Base-by-base conservation (phyloP, 169 alveolate genomes). In the Amoebophrya sp. region DNA sequence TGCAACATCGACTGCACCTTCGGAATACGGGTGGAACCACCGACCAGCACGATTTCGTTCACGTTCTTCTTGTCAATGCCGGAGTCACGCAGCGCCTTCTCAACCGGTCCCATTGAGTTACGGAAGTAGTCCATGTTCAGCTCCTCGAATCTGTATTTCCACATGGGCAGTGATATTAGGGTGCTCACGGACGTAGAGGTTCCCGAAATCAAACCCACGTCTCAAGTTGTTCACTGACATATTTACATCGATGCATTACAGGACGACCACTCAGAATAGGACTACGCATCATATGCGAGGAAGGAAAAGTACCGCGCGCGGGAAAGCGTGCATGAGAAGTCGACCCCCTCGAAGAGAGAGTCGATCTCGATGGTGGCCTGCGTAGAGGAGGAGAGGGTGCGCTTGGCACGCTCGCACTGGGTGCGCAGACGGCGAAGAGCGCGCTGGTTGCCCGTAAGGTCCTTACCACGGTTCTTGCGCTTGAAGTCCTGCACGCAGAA, bases 21-120 rank as follows among this genome's bases (percentile, higher is more conserved):
- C 90, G 99, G 99, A 92, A 98, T 98, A 94, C 99, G 96, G 89
- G 99, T 97, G 50, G 99, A 97, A 88, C 99, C 99, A n/a, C 99
- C 99, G 41, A 98, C 99, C 58, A 98, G 96, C 18, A 98, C 99
- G 89, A 98, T 97, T 92, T 98, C 99, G 94, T 98, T 97, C 90
- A 98, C 96, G 91, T 96, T 95, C 93, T 96, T 96, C 96, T 98
- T 98, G 91, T 97, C 97, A 92, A 96, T 94, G 90, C 97, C 97
- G 13, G 98, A 94, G 92, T 98, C 99, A 89, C 95, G 96, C 45
- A 98, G 94, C 29, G 97, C 99, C 93, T 97, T 96, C 94, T 97
- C 98, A 23, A 98, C 99, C 78, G 99, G 99, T 50, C 96, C 94
- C 50, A 97, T 92, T 5, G 98, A 95, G 90, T 97, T 96, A 93